Evolutionary conservation across 208 protist species (phyloP), one percentile per base, ranked within the genome.

Genomic region (Leishmania lainsoni): DNA sequence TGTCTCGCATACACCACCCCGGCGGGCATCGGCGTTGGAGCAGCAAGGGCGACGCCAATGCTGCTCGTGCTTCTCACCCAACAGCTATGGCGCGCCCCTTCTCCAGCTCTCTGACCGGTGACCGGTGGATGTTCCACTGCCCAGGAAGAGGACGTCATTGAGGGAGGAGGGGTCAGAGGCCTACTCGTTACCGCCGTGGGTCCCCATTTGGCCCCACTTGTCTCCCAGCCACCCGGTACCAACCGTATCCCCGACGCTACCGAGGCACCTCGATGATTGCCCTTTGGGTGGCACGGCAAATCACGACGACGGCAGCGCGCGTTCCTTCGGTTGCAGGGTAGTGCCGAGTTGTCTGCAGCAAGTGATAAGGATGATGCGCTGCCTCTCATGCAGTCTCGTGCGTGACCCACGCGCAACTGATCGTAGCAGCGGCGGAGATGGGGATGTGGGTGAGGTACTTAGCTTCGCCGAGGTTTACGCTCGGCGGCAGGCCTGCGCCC

Each of bases 391-490:
- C 14, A 16, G 29, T 1, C 29, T 17, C 16, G 14, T 29, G 54
- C 54, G 54, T 61, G 39, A 5, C 32, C 10, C 35, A 26, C 12
- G 56, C 54, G 73, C 16, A 22, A 4, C 16, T 14, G 4, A n/a
- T 14, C 9, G 29, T 9, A 6, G 32, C 45, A 76, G n/a, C 17
- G 39, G 35, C 6, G 9, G 6, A 26, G 42, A 26, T 29, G 8
- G 48, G 45, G 45, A n/a, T 29, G 1, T 16, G 26, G 59, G 61
- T 56, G 61, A 59, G 20, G 73, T 81, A 42, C 65, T 86, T 42
- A 78, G 59, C 82, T 86, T 86, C 65, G 56, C 72, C 6, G 78
- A 86, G 54, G 82, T 86, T 10, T 81, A 76, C 74, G 54, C 52
- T 32, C 66, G 82, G 6, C 82, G 82, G 14, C 77, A 86, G 32